Evolutionary conservation across 352 stramenopile species (phyloP).

Genomic region (Pythium myriotylum): DNA sequence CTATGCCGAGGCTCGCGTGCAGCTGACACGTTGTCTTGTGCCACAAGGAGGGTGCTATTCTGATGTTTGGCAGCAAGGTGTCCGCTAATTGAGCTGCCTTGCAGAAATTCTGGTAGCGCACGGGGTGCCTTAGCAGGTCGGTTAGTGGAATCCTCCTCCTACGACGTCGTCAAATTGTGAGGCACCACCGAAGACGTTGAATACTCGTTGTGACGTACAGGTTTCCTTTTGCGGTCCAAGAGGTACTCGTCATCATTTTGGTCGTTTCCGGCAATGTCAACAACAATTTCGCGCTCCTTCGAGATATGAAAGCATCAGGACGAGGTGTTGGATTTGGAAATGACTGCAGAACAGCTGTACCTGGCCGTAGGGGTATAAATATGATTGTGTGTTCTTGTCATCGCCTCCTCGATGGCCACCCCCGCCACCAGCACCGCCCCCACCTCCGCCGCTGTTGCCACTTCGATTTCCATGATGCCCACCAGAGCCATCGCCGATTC

Average conservation of each 20-base stretch:
- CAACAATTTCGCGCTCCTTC: constrained; percentile 82
- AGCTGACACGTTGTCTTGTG: constrained; percentile 40
- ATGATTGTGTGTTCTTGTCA: constrained; percentile 74
- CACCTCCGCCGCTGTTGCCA: constrained; percentile 21
- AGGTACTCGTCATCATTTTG: constrained; percentile 83
- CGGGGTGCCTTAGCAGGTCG: constrained; percentile 61
- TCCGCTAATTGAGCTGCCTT: constrained; percentile 85
- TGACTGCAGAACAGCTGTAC: too few relatives aligned
- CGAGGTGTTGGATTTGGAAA: too few relatives aligned
- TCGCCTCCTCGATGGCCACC: constrained; percentile 41
- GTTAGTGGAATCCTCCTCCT: constrained; percentile 60
- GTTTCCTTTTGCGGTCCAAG: constrained; percentile 69
- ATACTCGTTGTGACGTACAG: constrained; percentile 31
- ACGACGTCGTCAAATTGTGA: background rate
- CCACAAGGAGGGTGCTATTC: constrained; percentile 22
- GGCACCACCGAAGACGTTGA: background rate
- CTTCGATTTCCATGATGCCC: constrained; percentile 48
- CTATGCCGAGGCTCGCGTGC: constrained; percentile 41
- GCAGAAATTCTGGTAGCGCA: constrained; percentile 76
- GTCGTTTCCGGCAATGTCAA: constrained; percentile 81
- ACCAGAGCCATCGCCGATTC: constrained; percentile 34
- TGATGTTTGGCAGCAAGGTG: constrained; percentile 85
- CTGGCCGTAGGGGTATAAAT: constrained; percentile 83
- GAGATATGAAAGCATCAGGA: background rate
- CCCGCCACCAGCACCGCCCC: constrained; percentile 34